These are phyloP conservation scores for Bimuria novae-zelandiae DNA, from an alignment of 2,329 filamentous ascomycete species.

Conservation along the genomic window DNA sequence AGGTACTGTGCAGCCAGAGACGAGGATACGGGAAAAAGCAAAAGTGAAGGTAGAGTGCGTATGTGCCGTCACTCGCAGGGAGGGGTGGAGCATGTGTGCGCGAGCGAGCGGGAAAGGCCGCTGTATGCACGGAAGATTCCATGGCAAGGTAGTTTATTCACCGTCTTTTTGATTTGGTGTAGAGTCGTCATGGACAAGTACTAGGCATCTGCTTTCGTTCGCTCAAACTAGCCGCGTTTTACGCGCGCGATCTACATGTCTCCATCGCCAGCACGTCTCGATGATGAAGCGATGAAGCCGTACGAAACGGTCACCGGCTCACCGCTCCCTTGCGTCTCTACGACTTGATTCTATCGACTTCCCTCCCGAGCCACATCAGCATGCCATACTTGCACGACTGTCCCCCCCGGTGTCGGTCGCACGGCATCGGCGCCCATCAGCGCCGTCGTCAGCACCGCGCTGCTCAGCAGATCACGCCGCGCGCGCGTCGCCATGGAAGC, in stretches of 20 bases:
- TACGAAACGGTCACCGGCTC: neutral
- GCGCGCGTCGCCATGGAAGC: neutral
- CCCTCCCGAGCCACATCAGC: neutral
- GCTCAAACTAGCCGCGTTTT: too few species aligned
- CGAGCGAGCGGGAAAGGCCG: neutral
- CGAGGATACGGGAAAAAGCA: neutral
- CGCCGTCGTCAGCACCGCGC: too few species aligned
- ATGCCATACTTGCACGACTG: slow-evolving; percentile 2
- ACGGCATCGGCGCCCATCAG: slow-evolving; percentile 6
- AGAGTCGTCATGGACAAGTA: too few species aligned
- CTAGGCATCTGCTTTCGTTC: too few species aligned
- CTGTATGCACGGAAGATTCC: slow-evolving; percentile 12
- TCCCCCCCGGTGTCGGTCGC: neutral
- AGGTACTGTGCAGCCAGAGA: neutral
- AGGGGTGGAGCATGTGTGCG: too few species aligned
- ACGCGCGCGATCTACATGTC: neutral
- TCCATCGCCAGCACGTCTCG: neutral
- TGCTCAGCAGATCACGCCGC: slow-evolving; percentile 1
- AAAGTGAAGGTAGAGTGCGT: slow-evolving; percentile 3
- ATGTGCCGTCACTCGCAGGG: slow-evolving; percentile 9
- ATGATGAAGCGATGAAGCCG: neutral
- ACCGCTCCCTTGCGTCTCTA: neutral
- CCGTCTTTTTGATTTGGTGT: slow-evolving; percentile 11
- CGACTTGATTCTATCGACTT: neutral
- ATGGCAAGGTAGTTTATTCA: slow-evolving; percentile 7